A percentile compares a stretch with the other conserved stretches of the same genome.
phyloP scores from a whole-genome alignment of 192 early-diverging fungal genomes.

The Coemansia reversa region DNA sequence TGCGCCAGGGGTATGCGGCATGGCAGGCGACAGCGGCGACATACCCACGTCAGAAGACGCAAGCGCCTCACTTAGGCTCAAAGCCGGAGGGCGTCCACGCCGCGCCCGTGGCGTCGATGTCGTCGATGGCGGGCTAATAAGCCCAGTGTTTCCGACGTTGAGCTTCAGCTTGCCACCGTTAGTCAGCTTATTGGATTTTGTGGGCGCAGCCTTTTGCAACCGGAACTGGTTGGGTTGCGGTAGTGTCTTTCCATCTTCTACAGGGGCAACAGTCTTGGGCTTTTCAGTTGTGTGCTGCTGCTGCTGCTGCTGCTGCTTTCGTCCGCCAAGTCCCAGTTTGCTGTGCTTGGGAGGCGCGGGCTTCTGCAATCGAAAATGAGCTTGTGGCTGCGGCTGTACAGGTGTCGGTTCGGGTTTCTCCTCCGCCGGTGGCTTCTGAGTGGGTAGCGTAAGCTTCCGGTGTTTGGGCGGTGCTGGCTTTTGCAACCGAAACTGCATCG shows the following conservation, averaged over 20 bases:
- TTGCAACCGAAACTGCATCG: conserved; percentile 30
- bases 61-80: conserved; percentile 20
- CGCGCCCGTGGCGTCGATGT: conserved; percentile 16
- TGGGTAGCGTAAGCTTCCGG: neutral
- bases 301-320: too few species aligned
- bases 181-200: conserved; percentile 10
- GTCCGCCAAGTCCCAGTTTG: conserved; percentile 1
- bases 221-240: conserved; percentile 3
- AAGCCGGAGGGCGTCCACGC: conserved; percentile 24
- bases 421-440: conserved; percentile 6
- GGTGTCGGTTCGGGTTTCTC: too few species aligned
- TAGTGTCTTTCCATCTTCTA: neutral
- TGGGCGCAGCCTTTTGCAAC: conserved; percentile 15
- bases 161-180: conserved; percentile 26
- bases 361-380: conserved; percentile 3
- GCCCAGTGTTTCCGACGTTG: conserved; percentile 31
- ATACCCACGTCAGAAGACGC: conserved; percentile 17
- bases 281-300: neutral
- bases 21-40: conserved; percentile 31
- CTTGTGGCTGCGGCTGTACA: neutral
- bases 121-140: conserved; percentile 40
- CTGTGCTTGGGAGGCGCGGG: neutral
- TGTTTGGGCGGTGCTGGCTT: conserved; percentile 26
- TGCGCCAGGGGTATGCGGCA: conserved; percentile 32
- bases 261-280: neutral